A percentile compares a stretch with the other conserved stretches of the same genome.
These are phyloP conservation scores for Linderniella brevidens DNA, from an alignment of 257 asterid genomes.

Conservation along the genomic window DNA sequence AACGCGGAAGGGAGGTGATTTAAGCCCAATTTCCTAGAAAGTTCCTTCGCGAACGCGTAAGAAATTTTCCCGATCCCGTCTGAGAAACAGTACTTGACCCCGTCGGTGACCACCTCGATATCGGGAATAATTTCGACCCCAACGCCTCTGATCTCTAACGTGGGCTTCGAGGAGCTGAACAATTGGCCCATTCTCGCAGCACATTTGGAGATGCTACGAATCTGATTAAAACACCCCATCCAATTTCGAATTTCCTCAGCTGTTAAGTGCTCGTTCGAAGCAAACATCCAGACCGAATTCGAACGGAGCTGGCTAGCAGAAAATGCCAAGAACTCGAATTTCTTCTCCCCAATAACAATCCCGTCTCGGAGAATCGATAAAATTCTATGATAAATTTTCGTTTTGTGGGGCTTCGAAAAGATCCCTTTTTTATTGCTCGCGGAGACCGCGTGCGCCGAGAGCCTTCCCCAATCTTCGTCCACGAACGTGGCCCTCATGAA, in stretches of 20 bases:
- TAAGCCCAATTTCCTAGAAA: constrained; percentile 41
- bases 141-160: constrained; percentile 35
- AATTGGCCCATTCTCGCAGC: constrained; percentile 98
- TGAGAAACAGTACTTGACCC: constrained; percentile 70
- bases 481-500: constrained; percentile 83
- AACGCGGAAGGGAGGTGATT: constrained; percentile 65
- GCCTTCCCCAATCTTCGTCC: constrained; percentile 91
- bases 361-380: constrained; percentile 61
- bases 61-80: constrained; percentile 95
- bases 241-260: constrained; percentile 71
- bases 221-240: constrained; percentile 87
- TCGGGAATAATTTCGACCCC: constrained; percentile 51
- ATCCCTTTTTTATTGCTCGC: constrained; percentile 36
- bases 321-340: constrained; percentile 66
- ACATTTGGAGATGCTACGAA: constrained; percentile 68
- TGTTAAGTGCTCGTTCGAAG: constrained; percentile 52
- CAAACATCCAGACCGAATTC: constrained; percentile 93
- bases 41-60: constrained; percentile 33
- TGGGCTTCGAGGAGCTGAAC: constrained; percentile 68
- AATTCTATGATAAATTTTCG: constrained; percentile 42
- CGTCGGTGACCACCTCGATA: constrained; percentile 48
- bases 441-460: constrained; percentile 34
- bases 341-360: constrained; percentile 58
- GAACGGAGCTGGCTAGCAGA: constrained; percentile 91
- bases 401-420: constrained; percentile 46